Evolutionary conservation across 768 basidiomycete species (phyloP).

Genomic region (Suillus ampliporus): DNA sequence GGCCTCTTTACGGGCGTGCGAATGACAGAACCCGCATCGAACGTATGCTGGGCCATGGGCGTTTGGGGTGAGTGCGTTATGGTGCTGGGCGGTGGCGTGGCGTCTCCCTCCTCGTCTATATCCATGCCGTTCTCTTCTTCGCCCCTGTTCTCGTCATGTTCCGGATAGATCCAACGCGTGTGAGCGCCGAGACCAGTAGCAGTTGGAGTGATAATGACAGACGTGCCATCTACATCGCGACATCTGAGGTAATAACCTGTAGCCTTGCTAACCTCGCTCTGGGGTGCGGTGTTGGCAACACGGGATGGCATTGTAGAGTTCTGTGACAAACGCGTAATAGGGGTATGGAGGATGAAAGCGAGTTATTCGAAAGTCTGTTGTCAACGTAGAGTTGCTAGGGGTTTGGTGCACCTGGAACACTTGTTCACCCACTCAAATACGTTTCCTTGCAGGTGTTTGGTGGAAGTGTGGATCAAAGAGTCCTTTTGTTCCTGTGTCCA

Average conservation of each 20-base stretch:
- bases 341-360: not conserved
- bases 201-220: slow-evolving; percentile 16
- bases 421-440: slow-evolving; percentile 31
- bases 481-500: slow-evolving; percentile 23
- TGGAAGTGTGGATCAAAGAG: slow-evolving; percentile 13
- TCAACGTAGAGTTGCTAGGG: not conserved
- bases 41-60: slow-evolving; percentile 24
- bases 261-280: not conserved
- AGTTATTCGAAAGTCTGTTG: not conserved
- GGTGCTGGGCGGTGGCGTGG: slow-evolving; percentile 18
- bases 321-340: not conserved
- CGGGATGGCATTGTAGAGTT: slow-evolving; percentile 15
- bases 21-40: slow-evolving; percentile 37
- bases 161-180: slow-evolving; percentile 17
- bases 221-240: slow-evolving; percentile 18
- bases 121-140: slow-evolving; percentile 16
- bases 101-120: slow-evolving; percentile 16
- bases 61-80: slow-evolving; percentile 22
- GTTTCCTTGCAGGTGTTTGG: slow-evolving; percentile 22
- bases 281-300: slow-evolving; percentile 9
- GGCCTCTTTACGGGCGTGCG: slow-evolving; percentile 34
- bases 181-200: slow-evolving; percentile 19
- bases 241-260: slow-evolving; percentile 14
- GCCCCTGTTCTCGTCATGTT: slow-evolving; percentile 13
- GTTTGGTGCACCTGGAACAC: not conserved